Evolutionary conservation across 2,329 filamentous ascomycete species (phyloP), one percentile per base, ranked within the genome.

Genomic region (Beauveria sp.): DNA sequence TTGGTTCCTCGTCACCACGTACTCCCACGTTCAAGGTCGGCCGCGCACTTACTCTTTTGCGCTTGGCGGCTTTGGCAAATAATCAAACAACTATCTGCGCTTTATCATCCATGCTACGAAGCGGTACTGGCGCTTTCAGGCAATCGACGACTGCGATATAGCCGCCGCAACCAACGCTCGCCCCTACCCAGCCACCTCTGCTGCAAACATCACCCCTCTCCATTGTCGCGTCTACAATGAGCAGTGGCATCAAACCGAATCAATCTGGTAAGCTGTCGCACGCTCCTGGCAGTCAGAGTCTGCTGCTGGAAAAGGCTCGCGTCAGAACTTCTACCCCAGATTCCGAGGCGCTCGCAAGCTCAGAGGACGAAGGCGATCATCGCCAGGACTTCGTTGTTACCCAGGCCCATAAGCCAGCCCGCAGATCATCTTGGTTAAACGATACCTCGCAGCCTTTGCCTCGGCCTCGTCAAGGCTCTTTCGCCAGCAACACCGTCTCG

Each of bases 321-420:
- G 82, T 87, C 61, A 85, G 92, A 67, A 89, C 90, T 59, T 92
- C 91, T 8, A 97, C 93, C 1, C 93, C 93, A 24, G 94, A 97
- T 71, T 97, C 92, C 3, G 93, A 97, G 72, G 93, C 91, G 56
- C 79, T 97, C 63, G 92, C 89, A 57, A 97, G 93, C 66, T 97
- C 92, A 14, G 94, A 97, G 73, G 94, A 97, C 72, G 94, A 99
- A 73, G 82, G 79, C 61, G 89, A 96, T 63, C 81, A 85, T 70
- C 80, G 83, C 66, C 80, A 84, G 66, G 83, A 82, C 61, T 79
- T 80, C 67, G 76, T 74, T 68, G 71, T 71, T 63, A 70, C 72
- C 60, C 83, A 78, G 67, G 81, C 77, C 55, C 81, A 76, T 55
- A 90, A 87, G 67, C 84, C 88, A 52, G 82, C 82, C 28, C 85